Evolutionary conservation across 148 eudicot genomes (phyloP).

Genomic region (Rhododendron mucronatum): DNA sequence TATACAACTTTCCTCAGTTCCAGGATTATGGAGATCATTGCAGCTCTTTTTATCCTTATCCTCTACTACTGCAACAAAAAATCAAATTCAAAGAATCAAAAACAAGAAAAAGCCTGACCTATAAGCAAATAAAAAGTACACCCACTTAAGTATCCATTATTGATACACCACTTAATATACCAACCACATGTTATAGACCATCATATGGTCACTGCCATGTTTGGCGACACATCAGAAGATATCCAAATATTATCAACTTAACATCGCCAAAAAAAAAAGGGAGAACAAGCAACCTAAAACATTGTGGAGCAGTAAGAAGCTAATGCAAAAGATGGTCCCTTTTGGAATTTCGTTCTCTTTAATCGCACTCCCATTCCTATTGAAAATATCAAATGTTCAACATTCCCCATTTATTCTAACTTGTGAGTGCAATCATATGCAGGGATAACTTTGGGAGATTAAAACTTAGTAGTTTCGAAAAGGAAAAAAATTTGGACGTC

Average conservation of each 20-base stretch:
- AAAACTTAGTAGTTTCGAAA: not conserved
- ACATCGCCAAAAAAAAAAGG: not conserved
- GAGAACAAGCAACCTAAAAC: not conserved
- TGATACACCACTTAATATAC: not conserved
- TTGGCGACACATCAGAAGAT: not conserved
- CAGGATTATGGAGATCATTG: slow-evolving; percentile 9
- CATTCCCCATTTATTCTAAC: not conserved
- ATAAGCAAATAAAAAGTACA: not conserved
- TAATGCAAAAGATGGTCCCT: not conserved
- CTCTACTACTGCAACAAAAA: slow-evolving; percentile 35
- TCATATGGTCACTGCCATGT: not conserved
- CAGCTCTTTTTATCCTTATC: slow-evolving; percentile 7
- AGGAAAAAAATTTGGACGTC: not conserved
- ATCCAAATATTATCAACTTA: not conserved
- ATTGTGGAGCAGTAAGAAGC: not conserved
- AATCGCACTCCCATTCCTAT: not conserved
- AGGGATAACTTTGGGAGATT: not conserved
- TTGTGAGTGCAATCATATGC: not conserved
- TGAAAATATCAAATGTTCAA: not conserved
- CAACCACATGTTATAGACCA: not conserved
- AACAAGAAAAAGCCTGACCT: not conserved
- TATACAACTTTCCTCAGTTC: slow-evolving; percentile 23
- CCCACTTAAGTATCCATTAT: not conserved
- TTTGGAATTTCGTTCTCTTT: not conserved
- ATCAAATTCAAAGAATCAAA: not conserved